Evolutionary conservation across 1,284 basidiomycete species (phyloP).

Genomic region (Grifola frondosa): DNA sequence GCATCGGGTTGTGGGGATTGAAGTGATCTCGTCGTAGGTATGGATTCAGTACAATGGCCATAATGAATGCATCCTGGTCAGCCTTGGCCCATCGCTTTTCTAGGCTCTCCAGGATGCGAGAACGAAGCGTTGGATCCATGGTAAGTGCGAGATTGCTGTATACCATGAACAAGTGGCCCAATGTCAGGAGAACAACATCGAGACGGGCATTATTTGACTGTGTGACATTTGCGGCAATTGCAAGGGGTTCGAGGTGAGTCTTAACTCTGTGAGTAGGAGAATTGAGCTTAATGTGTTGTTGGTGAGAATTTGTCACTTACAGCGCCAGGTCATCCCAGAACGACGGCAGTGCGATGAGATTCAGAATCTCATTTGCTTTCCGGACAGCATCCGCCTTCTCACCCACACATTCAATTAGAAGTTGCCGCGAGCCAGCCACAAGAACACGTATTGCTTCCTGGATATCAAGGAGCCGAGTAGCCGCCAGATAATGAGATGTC

Average conservation of each 20-base stretch:
- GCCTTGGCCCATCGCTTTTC: conserved; percentile 40
- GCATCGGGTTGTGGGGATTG: conserved; percentile 3
- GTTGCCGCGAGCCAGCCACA: conserved; percentile 10
- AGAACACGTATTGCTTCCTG: conserved; percentile 15
- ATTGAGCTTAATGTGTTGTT: not conserved
- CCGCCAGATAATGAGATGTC: conserved; percentile 13
- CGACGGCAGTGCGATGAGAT: conserved; percentile 18
- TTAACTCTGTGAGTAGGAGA: conserved; percentile 23
- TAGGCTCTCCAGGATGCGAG: conserved; percentile 34
- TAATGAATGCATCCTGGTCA: conserved; percentile 44
- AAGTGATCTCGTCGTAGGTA: conserved; percentile 23
- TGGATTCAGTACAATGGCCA: conserved; percentile 41
- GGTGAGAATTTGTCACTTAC: conserved; percentile 3
- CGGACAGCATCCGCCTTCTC: no score
- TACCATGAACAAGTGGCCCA: conserved; percentile 31
- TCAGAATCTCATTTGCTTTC: conserved; percentile 30
- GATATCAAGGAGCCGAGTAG: conserved; percentile 10
- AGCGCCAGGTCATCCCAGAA: conserved; percentile 26
- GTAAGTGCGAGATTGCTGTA: conserved; percentile 5
- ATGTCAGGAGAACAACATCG: conserved; percentile 38
- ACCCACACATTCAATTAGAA: no score
- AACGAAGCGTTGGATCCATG: conserved; percentile 20
- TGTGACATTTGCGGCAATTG: conserved; percentile 38
- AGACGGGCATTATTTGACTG: conserved; percentile 36
- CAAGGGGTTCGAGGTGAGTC: conserved; percentile 38